Conservation (phyloP, 805 yeast genomes). For the Spathaspora sp. region DNA sequence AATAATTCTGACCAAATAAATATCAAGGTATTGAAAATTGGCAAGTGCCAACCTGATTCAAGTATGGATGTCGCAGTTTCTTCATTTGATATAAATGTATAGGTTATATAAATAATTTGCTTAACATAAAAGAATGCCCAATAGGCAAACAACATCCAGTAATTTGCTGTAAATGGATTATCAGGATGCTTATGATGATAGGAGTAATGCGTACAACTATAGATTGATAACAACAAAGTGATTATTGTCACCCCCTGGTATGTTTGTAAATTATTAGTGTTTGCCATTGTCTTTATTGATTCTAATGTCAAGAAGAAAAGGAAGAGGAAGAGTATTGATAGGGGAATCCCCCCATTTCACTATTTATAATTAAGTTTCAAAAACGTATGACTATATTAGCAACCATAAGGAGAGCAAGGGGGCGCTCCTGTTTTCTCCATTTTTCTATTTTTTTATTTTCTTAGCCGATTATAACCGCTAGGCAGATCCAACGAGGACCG, state of each 20-base stretch:
- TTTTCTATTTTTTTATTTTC: neutral
- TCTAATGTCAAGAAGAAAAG: neutral
- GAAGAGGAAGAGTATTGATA: neutral
- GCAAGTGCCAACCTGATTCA: conserved; percentile 58
- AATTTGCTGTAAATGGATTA: conserved; percentile 70
- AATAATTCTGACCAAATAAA: conserved; percentile 66
- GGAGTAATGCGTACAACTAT: conserved; percentile 41
- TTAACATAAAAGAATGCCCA: conserved; percentile 54
- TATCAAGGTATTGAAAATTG: conserved; percentile 55
- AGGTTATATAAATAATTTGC: conserved; percentile 50
- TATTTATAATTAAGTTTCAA: neutral
- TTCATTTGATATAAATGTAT: conserved; percentile 36
- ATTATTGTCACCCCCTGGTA: conserved; percentile 46
- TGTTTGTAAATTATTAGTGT: conserved; percentile 11
- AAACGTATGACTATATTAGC: conserved; percentile 1
- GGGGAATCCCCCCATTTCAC: too few relatives aligned
- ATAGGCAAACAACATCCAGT: conserved; percentile 46
- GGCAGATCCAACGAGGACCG: too few relatives aligned
- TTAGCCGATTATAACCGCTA: neutral
- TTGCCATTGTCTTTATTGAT: conserved; percentile 1
- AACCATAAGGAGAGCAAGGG: neutral
- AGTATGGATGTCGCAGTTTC: conserved; percentile 1
- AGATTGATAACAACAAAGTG: conserved; percentile 53
- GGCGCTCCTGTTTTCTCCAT: neutral
- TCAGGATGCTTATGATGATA: conserved; percentile 41